phyloP scores from a whole-genome alignment of 192 early-diverging fungal species.

The Diversispora epigaea region DNA sequence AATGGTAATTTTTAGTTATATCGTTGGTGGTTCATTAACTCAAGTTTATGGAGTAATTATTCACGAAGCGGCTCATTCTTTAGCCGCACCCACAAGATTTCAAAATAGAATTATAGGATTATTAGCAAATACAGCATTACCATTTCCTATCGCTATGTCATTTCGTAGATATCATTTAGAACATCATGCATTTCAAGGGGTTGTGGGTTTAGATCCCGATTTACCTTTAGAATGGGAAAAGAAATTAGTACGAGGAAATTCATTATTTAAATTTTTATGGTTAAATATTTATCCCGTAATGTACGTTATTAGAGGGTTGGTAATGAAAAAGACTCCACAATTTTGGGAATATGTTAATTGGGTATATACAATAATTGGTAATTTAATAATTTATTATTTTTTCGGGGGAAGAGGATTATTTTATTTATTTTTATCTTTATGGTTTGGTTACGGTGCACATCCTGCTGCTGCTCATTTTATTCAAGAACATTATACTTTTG shows the following conservation, averaged over 20 bases:
- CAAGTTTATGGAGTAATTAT: slow-evolving; percentile 81
- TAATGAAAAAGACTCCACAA: slow-evolving; percentile 64
- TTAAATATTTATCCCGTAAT: slow-evolving; percentile 82
- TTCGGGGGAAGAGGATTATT: slow-evolving; percentile 65
- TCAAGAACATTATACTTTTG: slow-evolving; percentile 96
- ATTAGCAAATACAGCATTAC: slow-evolving; percentile 84
- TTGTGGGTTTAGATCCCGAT: slow-evolving; percentile 90
- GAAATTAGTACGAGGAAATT: slow-evolving; percentile 68
- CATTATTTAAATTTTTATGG: slow-evolving; percentile 72
- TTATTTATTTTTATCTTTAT: slow-evolving; percentile 68
- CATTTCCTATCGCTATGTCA: slow-evolving; percentile 74
- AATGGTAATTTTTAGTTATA: slow-evolving; percentile 66
- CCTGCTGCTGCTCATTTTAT: slow-evolving; percentile 95
- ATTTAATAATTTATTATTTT: slow-evolving; percentile 53
- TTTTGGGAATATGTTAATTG: slow-evolving; percentile 80
- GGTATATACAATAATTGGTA: slow-evolving; percentile 62
- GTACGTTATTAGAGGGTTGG: slow-evolving; percentile 78
- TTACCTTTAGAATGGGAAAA: slow-evolving; percentile 87
- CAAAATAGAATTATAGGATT: slow-evolving; percentile 82
- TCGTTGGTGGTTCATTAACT: slow-evolving; percentile 82
- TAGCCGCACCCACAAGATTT: slow-evolving; percentile 70
- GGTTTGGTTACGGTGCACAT: slow-evolving; percentile 86
- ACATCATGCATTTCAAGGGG: slow-evolving; percentile 97
- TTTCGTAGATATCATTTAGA: slow-evolving; percentile 90
- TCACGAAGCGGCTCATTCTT: slow-evolving; percentile 90